These are phyloP conservation scores for Colletotrichum orbiculare DNA, from an alignment of 2,329 filamentous ascomycete genomes.

Conservation along the genomic window DNA sequence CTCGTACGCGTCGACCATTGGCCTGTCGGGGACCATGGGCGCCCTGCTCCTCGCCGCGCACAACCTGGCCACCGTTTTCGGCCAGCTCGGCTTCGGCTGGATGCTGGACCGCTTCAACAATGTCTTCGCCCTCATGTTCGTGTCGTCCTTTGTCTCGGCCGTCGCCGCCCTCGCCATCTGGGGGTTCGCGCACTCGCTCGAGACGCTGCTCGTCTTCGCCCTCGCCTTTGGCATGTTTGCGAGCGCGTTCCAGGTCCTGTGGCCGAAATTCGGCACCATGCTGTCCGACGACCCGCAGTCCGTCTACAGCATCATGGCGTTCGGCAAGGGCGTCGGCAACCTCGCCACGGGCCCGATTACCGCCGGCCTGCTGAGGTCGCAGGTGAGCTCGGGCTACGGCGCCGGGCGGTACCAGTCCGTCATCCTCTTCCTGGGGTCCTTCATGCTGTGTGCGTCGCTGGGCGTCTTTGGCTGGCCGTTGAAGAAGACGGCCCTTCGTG, in stretches of 20 bases:
- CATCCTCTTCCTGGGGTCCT: slow-evolving; percentile 30
- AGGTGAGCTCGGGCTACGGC: slow-evolving; percentile 28
- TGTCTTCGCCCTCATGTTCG: slow-evolving; percentile 53
- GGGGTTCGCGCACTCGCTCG: slow-evolving; percentile 60
- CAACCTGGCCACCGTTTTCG: slow-evolving; percentile 59
- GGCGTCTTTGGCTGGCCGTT: slow-evolving; percentile 30
- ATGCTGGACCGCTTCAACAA: slow-evolving; percentile 58
- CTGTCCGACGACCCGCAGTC: slow-evolving; percentile 43
- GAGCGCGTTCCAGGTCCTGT: slow-evolving; percentile 46
- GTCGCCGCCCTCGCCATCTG: slow-evolving; percentile 63
- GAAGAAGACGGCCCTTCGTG: neutral
- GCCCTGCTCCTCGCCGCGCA: slow-evolving; percentile 61
- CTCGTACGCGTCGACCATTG: slow-evolving; percentile 56
- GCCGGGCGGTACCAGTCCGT: slow-evolving; percentile 29
- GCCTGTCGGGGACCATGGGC: slow-evolving; percentile 51
- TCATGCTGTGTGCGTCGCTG: slow-evolving; percentile 33
- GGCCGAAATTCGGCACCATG: slow-evolving; percentile 42
- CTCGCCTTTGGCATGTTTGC: slow-evolving; percentile 69
- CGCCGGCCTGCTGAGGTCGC: slow-evolving; percentile 36
- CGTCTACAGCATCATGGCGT: slow-evolving; percentile 44
- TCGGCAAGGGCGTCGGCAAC: slow-evolving; percentile 45
- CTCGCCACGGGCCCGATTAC: slow-evolving; percentile 43
- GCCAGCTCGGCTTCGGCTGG: slow-evolving; percentile 57
- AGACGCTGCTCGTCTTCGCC: slow-evolving; percentile 60
- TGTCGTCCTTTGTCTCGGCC: slow-evolving; percentile 59